Base-by-base conservation (phyloP, 768 basidiomycete genomes). In the Agaricus subrufescens region DNA sequence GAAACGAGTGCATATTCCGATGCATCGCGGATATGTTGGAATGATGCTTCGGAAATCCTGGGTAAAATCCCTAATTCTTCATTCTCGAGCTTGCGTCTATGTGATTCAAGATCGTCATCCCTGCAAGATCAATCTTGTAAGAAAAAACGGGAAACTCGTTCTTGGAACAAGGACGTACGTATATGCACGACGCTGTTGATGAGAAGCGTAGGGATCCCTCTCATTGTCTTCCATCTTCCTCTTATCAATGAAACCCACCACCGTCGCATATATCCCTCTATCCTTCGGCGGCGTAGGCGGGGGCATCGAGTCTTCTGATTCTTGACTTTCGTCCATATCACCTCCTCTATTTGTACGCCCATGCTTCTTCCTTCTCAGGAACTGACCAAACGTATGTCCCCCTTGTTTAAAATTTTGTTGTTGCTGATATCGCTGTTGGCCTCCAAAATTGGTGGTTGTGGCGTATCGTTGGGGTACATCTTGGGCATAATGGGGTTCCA, bases 281-380 rank as follows among this genome's bases (percentile, higher is more conserved):
- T 80, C 79, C 63, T 81, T 80, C 5, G 79, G 79, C 29, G 78
- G 79, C 26, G 73, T 67, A 3, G 78, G 75, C 14, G 78, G 76
- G 1, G 70, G 71, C 29, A 66, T 54, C 37, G 64, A 61, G 38
- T 60, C 59, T 12, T 62, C 62, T 37, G 50, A 54, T 25, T 67
- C 68, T 47, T 70, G 48, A 27, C 53, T 50, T 31, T 52, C 46
- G 12, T 54, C 47, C 25, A 50, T n/a, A 11, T 49, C 47, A 15
- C 43, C 40, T 27, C 53, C 25, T 44, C 58, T n/a, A 31, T 31
- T 64, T n/a, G 44, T 44, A n/a, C 61, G 59, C 43, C 62, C 64
- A 42, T 60, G 63, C 61, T 69, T 76, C 63, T 74, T 73, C 37
- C 76, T 69, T 50, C 76, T 67, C 26, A 81, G 65, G 19, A 79